phyloP scores from a whole-genome alignment of 2,329 filamentous ascomycete species.

The Trematosphaeria pertusa region DNA sequence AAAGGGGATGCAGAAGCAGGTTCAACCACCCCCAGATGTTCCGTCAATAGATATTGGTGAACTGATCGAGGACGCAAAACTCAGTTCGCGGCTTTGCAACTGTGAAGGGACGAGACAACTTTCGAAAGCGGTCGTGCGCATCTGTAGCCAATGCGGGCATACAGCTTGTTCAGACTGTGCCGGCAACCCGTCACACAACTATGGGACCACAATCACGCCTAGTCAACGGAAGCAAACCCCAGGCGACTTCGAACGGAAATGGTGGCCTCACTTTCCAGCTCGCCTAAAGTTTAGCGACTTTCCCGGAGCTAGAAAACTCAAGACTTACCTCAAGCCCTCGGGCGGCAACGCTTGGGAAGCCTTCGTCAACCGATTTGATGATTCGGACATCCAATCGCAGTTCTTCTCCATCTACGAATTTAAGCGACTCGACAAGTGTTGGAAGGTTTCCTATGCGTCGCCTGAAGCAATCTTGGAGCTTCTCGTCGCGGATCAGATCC shows the following conservation, averaged over 20 bases:
- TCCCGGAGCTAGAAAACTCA: constrained; percentile 9
- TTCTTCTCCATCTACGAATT: constrained; percentile 27
- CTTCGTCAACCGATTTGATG: constrained; percentile 15
- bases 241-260: constrained; percentile 51
- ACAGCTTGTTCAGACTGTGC: constrained; percentile 62
- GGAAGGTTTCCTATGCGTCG: constrained; percentile 54
- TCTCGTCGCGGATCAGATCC: constrained; percentile 42
- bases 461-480: constrained; percentile 50
- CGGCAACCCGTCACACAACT: constrained; percentile 61
- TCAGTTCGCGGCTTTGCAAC: constrained; percentile 58
- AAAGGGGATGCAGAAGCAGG: no score
- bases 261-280: constrained; percentile 42
- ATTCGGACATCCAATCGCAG: constrained; percentile 13
- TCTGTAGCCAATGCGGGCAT: constrained; percentile 61
- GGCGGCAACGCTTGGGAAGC: constrained; percentile 1
- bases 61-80: constrained; percentile 29
- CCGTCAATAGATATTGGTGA: constrained; percentile 17
- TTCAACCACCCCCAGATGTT: no score
- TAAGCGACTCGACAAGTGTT: constrained; percentile 38
- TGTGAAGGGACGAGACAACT: constrained; percentile 61
- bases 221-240: constrained; percentile 46
- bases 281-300: constrained; percentile 29
- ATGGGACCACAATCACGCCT: constrained; percentile 25
- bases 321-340: background rate
- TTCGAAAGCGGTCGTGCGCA: constrained; percentile 49